Percentiles rank a stretch among this genome's conserved stretches.
These are phyloP conservation scores for Mycena sp. DNA, from an alignment of 1,284 basidiomycete species.

Conservation along the genomic window DNA sequence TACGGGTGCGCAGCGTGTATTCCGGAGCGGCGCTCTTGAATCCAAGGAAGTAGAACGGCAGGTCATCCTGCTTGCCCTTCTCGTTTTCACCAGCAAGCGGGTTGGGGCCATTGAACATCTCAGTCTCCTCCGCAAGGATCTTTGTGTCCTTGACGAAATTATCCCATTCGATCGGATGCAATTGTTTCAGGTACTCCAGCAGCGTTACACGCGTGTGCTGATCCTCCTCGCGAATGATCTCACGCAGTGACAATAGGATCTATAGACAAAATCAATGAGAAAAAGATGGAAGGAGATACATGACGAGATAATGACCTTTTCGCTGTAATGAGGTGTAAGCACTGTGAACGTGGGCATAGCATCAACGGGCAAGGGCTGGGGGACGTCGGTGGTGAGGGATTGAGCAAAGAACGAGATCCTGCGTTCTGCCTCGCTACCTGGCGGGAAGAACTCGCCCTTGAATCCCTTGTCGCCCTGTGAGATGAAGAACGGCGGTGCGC, in stretches of 20 bases:
- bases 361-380: conserved; percentile 92
- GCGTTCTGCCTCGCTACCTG: conserved; percentile 91
- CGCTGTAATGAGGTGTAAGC: conserved; percentile 94
- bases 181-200: conserved; percentile 96
- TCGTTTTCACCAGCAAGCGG: conserved; percentile 81
- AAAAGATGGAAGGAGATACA: not conserved
- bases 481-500: conserved; percentile 96
- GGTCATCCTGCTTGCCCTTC: conserved; percentile 93
- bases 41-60: conserved; percentile 98
- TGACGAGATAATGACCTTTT: conserved; percentile 68
- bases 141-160: conserved; percentile 99
- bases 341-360: conserved; percentile 99
- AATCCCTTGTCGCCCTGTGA: conserved; percentile 86
- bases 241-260: conserved; percentile 91
- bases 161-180: conserved; percentile 98
- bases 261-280: conserved; percentile 39
- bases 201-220: conserved; percentile 95
- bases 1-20: conserved; percentile 97
- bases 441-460: conserved; percentile 93
- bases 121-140: conserved; percentile 96
- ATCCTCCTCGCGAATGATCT: conserved; percentile 97
- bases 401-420: conserved; percentile 98
- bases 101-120: conserved; percentile 82
- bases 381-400: conserved; percentile 89
- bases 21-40: conserved; percentile 99